Percentiles rank a stretch among this genome's conserved stretches.
These are phyloP conservation scores for Psidium guajava DNA, from an alignment of 345 rosid species.

Conservation along the genomic window DNA sequence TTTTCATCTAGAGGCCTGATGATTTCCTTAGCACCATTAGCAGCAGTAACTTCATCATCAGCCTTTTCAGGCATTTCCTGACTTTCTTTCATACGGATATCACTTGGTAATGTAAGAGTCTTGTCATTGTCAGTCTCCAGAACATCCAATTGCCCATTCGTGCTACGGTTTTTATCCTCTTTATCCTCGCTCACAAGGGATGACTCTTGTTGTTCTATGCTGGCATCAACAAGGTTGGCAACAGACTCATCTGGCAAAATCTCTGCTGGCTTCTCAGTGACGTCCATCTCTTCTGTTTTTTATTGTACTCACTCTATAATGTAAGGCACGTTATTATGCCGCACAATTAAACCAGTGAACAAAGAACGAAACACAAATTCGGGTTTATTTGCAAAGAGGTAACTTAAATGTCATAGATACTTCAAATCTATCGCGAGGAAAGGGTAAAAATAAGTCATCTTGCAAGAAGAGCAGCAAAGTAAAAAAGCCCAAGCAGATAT, in stretches of 20 bases:
- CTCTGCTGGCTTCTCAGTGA: slow-evolving; percentile 29
- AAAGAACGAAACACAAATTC: neutral
- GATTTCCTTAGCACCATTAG: neutral
- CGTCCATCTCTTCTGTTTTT: slow-evolving; percentile 24
- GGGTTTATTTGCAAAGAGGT: neutral
- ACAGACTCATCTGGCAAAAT: slow-evolving; percentile 16
- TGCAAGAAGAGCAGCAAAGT: neutral
- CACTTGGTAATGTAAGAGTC: slow-evolving; percentile 27
- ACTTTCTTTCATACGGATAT: slow-evolving; percentile 25
- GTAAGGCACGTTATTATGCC: neutral
- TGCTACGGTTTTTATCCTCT: slow-evolving; percentile 8
- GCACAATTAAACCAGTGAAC: neutral
- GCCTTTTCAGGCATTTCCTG: slow-evolving; percentile 4
- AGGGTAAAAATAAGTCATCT: neutral
- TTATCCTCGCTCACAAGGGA: neutral
- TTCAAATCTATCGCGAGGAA: neutral
- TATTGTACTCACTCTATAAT: neutral
- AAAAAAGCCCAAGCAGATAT: neutral
- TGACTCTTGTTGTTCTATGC: slow-evolving; percentile 14
- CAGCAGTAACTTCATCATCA: slow-evolving; percentile 1
- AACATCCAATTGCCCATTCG: slow-evolving; percentile 9
- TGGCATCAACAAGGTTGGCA: slow-evolving; percentile 15
- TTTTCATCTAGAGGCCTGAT: neutral
- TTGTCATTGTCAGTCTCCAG: slow-evolving; percentile 10
- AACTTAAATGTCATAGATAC: neutral